A percentile compares a stretch with the other conserved stretches of the same genome.
These are phyloP conservation scores for Cyclotella sp. DNA, from an alignment of 108 stramenopile species.

Conservation along the genomic window DNA sequence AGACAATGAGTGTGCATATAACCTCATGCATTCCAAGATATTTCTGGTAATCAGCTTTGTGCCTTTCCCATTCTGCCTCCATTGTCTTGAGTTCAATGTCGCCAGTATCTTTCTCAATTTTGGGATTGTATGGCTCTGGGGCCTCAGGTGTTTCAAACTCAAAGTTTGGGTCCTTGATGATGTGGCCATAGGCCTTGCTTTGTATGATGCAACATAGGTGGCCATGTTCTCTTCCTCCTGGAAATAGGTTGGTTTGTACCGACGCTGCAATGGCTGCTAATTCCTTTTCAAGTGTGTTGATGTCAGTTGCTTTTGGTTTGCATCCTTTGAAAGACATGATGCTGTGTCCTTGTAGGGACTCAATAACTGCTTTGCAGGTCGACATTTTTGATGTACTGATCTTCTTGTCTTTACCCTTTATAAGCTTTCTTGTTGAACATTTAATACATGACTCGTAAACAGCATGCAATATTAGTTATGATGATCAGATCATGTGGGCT, in stretches of 20 bases:
- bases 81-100: neutral
- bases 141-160: neutral
- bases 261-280: neutral
- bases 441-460: slow-evolving; percentile 9
- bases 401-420: neutral
- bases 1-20: neutral
- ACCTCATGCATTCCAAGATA: neutral
- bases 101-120: neutral
- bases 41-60: neutral
- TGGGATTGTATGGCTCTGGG: neutral
- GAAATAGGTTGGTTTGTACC: neutral
- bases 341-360: neutral
- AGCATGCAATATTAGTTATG: neutral
- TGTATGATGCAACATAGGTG: neutral
- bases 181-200: neutral
- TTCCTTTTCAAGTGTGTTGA: neutral
- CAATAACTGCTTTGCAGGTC: neutral
- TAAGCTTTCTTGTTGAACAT: neutral
- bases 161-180: neutral
- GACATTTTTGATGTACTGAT: neutral
- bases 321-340: neutral
- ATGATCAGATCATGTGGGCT: slow-evolving; percentile 9
- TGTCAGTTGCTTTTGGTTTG: neutral
- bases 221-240: neutral
- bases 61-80: neutral